phyloP scores from a whole-genome alignment of 2,329 filamentous ascomycete genomes.

The Exserohilum turcica region DNA sequence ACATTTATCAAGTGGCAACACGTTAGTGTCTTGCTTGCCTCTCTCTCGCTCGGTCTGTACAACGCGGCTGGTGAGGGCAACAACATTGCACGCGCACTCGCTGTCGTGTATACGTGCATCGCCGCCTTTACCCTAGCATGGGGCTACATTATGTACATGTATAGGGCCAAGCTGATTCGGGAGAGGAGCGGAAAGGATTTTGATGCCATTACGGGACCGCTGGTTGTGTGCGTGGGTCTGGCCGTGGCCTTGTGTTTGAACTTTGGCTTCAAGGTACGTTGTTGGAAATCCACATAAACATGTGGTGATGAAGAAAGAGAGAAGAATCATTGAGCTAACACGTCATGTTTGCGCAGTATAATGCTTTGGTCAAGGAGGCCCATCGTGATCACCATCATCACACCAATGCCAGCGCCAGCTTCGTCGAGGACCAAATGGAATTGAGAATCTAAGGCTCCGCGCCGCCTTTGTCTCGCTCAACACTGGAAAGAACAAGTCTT shows the following conservation, averaged over 20 bases:
- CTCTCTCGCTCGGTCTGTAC: constrained; percentile 81
- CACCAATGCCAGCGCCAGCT: constrained; percentile 8
- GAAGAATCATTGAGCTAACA: no score
- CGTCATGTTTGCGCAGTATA: constrained; percentile 24
- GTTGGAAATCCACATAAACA: background rate
- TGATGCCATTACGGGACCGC: constrained; percentile 83
- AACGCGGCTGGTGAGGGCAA: constrained; percentile 81
- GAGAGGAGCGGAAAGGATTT: constrained; percentile 90
- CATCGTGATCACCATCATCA: constrained; percentile 13
- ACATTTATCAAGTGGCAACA: constrained; percentile 99
- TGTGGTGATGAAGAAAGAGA: constrained; percentile 1
- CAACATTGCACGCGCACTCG: constrained; percentile 74
- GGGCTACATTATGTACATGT: constrained; percentile 84
- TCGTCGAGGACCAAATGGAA: constrained; percentile 23
- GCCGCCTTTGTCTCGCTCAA: background rate
- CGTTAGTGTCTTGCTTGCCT: constrained; percentile 84
- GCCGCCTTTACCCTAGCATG: constrained; percentile 83
- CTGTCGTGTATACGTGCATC: constrained; percentile 80
- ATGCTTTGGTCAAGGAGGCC: constrained; percentile 19
- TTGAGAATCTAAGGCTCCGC: constrained; percentile 16
- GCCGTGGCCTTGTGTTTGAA: constrained; percentile 81
- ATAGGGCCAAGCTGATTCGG: constrained; percentile 76
- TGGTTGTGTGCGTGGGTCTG: constrained; percentile 80
- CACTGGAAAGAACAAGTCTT: background rate
- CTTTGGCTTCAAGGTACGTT: constrained; percentile 78